Conservation (phyloP, 768 basidiomycete species). For the Auricularia sp. region DNA sequence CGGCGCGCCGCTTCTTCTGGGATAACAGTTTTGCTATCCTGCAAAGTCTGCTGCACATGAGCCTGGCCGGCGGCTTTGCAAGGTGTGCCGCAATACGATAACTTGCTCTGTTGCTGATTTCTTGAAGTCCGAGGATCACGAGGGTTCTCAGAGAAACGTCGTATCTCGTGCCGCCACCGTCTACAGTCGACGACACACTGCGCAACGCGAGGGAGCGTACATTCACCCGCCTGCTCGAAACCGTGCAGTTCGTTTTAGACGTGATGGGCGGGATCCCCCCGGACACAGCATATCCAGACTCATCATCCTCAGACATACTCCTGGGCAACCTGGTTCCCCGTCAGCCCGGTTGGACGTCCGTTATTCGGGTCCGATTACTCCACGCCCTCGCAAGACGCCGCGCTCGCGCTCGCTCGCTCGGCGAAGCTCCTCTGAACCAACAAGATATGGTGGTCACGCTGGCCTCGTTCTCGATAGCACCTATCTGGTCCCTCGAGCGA, state of each 20-base stretch:
- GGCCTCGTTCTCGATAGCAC: slow-evolving; percentile 14
- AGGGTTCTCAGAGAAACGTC: slow-evolving; percentile 23
- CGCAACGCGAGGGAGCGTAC: background rate
- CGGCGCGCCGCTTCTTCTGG: slow-evolving; percentile 22
- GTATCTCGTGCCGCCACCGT: slow-evolving; percentile 19
- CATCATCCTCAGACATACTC: background rate
- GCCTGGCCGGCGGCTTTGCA: slow-evolving; percentile 27
- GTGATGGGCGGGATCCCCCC: slow-evolving; percentile 1
- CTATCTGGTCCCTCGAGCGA: slow-evolving; percentile 2
- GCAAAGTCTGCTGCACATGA: slow-evolving; percentile 25
- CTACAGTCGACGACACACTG: too few species aligned
- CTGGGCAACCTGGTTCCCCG: background rate
- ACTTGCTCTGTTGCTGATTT: background rate
- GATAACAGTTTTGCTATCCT: slow-evolving; percentile 23
- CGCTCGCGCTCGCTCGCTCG: background rate
- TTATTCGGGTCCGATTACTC: background rate
- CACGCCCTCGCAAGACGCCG: background rate
- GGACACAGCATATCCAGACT: background rate
- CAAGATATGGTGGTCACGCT: slow-evolving; percentile 17
- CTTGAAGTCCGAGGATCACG: slow-evolving; percentile 22
- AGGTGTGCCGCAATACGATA: slow-evolving; percentile 13
- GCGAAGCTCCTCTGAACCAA: slow-evolving; percentile 16
- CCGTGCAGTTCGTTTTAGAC: slow-evolving; percentile 6
- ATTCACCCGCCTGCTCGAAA: slow-evolving; percentile 2
- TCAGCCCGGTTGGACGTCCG: background rate